These are phyloP conservation scores for Uronychia setigera DNA, from an alignment of 73 alveolate genomes.

Conservation along the genomic window DNA sequence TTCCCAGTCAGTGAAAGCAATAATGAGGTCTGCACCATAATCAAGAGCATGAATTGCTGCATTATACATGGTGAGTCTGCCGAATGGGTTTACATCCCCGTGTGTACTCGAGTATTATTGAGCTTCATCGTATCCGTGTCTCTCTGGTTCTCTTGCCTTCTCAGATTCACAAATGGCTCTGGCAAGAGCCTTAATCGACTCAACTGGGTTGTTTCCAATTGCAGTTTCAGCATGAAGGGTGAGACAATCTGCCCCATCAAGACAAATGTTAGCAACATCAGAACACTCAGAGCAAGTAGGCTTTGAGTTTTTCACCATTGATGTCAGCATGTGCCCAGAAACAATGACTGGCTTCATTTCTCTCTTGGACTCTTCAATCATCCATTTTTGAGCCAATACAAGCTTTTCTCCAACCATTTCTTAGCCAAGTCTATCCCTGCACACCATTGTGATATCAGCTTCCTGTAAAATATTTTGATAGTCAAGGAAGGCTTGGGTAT, in stretches of 20 bases:
- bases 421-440: constrained; percentile 11
- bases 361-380: constrained; percentile 16
- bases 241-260: constrained; percentile 29
- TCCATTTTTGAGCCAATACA: constrained; percentile 20
- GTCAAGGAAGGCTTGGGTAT: constrained; percentile 17
- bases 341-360: constrained; percentile 32
- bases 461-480: constrained; percentile 16
- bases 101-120: neutral
- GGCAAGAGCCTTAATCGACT: constrained; percentile 12
- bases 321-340: neutral
- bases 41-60: constrained; percentile 28
- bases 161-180: constrained; percentile 21
- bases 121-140: neutral
- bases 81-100: neutral
- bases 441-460: constrained; percentile 16
- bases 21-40: constrained; percentile 38
- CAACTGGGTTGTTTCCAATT: constrained; percentile 15
- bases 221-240: constrained; percentile 22
- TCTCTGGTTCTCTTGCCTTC: neutral
- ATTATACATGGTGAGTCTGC: constrained; percentile 1
- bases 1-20: constrained; percentile 59
- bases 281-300: constrained; percentile 29
- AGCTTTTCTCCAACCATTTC: constrained; percentile 33
- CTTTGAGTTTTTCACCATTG: neutral
- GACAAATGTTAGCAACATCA: constrained; percentile 16